Evolutionary conservation across 2,329 filamentous ascomycete species (phyloP), one percentile per base, ranked within the genome.

Genomic region (Beauveria bassiana): DNA sequence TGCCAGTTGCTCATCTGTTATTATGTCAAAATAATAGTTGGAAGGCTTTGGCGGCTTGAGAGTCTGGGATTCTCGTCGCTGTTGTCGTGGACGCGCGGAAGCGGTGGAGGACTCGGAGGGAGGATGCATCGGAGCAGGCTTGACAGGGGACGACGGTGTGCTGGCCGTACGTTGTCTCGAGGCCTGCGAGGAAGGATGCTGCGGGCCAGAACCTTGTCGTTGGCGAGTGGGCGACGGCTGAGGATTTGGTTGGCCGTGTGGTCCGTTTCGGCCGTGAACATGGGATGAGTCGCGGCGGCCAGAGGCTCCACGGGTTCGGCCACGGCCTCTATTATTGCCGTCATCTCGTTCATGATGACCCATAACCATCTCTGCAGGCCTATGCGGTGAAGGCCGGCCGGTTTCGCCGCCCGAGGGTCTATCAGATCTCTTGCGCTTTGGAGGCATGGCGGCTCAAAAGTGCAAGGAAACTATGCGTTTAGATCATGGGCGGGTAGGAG

Each of bases 1-100:
- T 38, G 79, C 76, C 56, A 95, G 73, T 60, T 83, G 81, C 24
- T 86, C 82, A 64, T 91, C 85, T 5, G 89, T 95, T 52, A 97
- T 74, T 68, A 88, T 86, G 62, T 88, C 83, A 73, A 95, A 97
- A 67, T 82, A 83, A 73, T 89, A 95, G 55, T 75, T 78, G 34
- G 78, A 75, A 53, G 69, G 69, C 42, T 73, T 66, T 8, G 77
- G 72, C 38, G 73, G 69, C 47, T 66, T 70, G 54, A 69, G 7
- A 22, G 56, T 28, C 18, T 43, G 34, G 20, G 38, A 18, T 12
- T 54, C 34, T 46, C 18, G 60, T 46, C 18, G 60, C 1, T 66
- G 64, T 24, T 66, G 65, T 40, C 69, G 65, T n/a, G 69, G 14
- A 64, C 61, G 22, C 54, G 34, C 34, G 14, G 26, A 14, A 18